phyloP scores from a whole-genome alignment of 345 rosid species.

The Combretum micranthum region DNA sequence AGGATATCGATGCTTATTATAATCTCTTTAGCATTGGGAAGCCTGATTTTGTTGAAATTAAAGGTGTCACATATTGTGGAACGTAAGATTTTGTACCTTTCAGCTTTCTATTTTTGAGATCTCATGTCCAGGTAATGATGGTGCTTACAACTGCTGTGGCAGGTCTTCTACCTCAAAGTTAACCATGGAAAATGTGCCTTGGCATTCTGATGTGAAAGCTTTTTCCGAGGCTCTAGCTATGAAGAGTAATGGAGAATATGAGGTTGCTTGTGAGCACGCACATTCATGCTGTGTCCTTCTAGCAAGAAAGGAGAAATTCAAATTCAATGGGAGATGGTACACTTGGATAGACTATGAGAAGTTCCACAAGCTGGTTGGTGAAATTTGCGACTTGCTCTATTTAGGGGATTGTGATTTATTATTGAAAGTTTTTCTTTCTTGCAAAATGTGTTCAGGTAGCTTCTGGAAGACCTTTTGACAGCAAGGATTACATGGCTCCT shows the following conservation, averaged over 20 bases:
- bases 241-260: conserved; percentile 74
- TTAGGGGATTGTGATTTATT: neutral
- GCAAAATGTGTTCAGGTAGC: conserved; percentile 44
- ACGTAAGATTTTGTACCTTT: conserved; percentile 39
- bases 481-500: conserved; percentile 77
- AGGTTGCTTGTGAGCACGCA: conserved; percentile 95
- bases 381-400: neutral
- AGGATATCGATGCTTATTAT: conserved; percentile 79
- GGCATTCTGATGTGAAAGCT: conserved; percentile 89
- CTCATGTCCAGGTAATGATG: conserved; percentile 11
- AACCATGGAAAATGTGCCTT: conserved; percentile 97
- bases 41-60: conserved; percentile 95
- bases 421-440: neutral
- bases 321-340: conserved; percentile 71
- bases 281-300: conserved; percentile 94
- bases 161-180: conserved; percentile 93
- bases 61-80: conserved; percentile 97
- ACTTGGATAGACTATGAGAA: conserved; percentile 99
- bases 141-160: conserved; percentile 7
- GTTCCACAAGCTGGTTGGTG: conserved; percentile 82
- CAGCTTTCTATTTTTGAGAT: conserved; percentile 1
- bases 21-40: conserved; percentile 77
- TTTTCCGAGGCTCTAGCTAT: conserved; percentile 81
- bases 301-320: conserved; percentile 86
- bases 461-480: conserved; percentile 65